These are phyloP conservation scores for Novymonas esmeraldas DNA, from an alignment of 208 protist species.

Conservation along the genomic window DNA sequence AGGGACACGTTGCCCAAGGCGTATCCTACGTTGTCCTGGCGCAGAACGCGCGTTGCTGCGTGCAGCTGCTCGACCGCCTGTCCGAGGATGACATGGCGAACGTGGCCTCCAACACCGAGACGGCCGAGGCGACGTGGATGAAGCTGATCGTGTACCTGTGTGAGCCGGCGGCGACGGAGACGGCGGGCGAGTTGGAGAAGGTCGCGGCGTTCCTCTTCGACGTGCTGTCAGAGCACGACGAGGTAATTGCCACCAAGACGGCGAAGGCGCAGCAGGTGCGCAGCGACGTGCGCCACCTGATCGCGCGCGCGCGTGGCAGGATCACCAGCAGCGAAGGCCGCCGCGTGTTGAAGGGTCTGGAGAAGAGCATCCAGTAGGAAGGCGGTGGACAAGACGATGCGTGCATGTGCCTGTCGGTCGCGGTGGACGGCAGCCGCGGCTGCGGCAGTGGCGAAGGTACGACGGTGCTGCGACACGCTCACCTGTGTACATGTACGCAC, in stretches of 20 bases:
- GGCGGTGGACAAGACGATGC: background rate
- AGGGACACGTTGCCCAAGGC: conserved; percentile 39
- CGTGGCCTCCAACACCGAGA: conserved; percentile 43
- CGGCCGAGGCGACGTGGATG: conserved; percentile 53
- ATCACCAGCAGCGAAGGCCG: conserved; percentile 38
- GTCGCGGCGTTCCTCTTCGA: conserved; percentile 66
- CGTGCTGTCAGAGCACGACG: conserved; percentile 69
- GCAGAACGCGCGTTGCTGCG: conserved; percentile 43
- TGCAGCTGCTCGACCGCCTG: conserved; percentile 51
- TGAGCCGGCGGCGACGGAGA: conserved; percentile 27
- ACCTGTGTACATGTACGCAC: background rate
- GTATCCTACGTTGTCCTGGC: conserved; percentile 55
- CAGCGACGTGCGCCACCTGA: conserved; percentile 62
- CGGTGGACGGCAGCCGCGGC: background rate
- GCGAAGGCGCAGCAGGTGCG: conserved; percentile 48
- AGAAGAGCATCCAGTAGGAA: conserved; percentile 73
- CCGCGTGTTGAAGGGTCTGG: conserved; percentile 57
- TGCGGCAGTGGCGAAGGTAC: background rate
- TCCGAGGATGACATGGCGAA: conserved; percentile 35
- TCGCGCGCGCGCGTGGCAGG: conserved; percentile 29
- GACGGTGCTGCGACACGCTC: background rate
- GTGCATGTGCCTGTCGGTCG: background rate
- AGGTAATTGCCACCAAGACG: conserved; percentile 41
- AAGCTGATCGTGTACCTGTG: conserved; percentile 51
- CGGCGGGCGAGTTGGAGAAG: conserved; percentile 39